A percentile compares a stretch with the other conserved stretches of the same genome.
Evolutionary conservation across 2,329 filamentous ascomycete species (phyloP).

Genomic region (Ploettnerulaceae sp.): DNA sequence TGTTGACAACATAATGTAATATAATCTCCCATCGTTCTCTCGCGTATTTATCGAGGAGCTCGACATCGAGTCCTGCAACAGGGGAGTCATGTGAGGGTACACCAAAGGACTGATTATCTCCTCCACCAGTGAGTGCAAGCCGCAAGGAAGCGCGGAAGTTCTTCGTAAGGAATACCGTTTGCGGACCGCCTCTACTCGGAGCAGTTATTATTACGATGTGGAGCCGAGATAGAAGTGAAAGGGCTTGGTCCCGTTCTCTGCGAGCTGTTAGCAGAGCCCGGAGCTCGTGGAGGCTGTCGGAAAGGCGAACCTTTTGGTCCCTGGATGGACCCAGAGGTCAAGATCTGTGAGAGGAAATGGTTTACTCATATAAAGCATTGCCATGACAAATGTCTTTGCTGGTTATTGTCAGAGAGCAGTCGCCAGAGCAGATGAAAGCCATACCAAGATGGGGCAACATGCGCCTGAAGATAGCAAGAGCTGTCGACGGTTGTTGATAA

Average conservation of each 20-base stretch:
- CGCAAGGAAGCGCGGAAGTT: slow-evolving; percentile 82
- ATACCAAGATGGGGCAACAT: slow-evolving; percentile 90
- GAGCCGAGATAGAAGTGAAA: slow-evolving; percentile 77
- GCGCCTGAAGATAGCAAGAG: slow-evolving; percentile 91
- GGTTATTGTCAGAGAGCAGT: slow-evolving; percentile 17
- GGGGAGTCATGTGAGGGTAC: slow-evolving; percentile 67
- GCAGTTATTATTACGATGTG: slow-evolving; percentile 72
- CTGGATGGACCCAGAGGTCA: slow-evolving; percentile 77
- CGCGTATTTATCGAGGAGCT: slow-evolving; percentile 79
- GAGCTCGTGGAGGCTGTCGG: neutral
- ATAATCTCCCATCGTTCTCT: slow-evolving; percentile 93
- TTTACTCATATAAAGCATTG: slow-evolving; percentile 81
- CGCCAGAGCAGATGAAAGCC: slow-evolving; percentile 24
- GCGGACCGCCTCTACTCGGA: slow-evolving; percentile 56
- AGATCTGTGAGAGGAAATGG: slow-evolving; percentile 77
- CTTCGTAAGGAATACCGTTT: slow-evolving; percentile 70
- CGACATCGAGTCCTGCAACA: slow-evolving; percentile 58
- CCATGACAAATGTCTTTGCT: slow-evolving; percentile 96
- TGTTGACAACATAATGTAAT: slow-evolving; percentile 88
- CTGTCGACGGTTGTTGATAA: slow-evolving; percentile 93
- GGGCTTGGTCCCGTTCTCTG: slow-evolving; percentile 76
- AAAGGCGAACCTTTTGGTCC: slow-evolving; percentile 47
- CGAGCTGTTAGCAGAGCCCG: slow-evolving; percentile 13
- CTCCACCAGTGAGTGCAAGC: slow-evolving; percentile 81
- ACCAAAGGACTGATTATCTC: slow-evolving; percentile 83